A percentile compares a stretch with the other conserved stretches of the same genome.
Evolutionary conservation across 2,329 filamentous ascomycete species (phyloP).

Genomic region (Xylariaceae sp.): DNA sequence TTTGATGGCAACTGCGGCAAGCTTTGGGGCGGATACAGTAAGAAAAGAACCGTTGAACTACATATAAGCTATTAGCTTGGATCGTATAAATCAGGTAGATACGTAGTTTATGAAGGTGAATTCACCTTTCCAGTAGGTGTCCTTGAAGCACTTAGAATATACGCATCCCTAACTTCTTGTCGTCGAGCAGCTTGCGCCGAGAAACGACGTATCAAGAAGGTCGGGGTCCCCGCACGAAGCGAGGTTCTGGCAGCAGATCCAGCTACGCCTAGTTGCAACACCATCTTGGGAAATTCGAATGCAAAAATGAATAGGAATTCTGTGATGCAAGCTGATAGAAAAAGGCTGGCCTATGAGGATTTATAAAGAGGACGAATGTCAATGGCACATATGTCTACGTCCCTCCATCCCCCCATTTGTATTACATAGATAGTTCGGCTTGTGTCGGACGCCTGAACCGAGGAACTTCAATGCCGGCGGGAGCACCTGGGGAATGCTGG

Average conservation of each 20-base stretch:
- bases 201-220: constrained; percentile 45
- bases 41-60: constrained; percentile 95
- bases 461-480: not conserved
- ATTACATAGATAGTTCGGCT: constrained; percentile 30
- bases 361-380: not conserved
- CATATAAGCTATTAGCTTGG: constrained; percentile 11
- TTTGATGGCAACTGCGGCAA: constrained; percentile 90
- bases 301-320: not conserved
- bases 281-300: constrained; percentile 25
- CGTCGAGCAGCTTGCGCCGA: constrained; percentile 47
- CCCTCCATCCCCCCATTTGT: too few species aligned
- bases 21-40: constrained; percentile 79
- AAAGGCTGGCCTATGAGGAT: not conserved
- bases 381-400: constrained; percentile 4
- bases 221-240: constrained; percentile 22
- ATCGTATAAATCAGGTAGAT: not conserved
- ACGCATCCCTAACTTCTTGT: constrained; percentile 83
- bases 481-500: too few species aligned
- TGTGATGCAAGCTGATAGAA: not conserved
- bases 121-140: constrained; percentile 86
- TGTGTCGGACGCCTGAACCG: constrained; percentile 15
- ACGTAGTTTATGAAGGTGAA: not conserved
- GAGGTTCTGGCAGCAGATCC: constrained; percentile 28
- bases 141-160: constrained; percentile 87
- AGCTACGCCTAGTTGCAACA: constrained; percentile 25